phyloP scores from a whole-genome alignment of 208 protist genomes.

The Sergeia podlipaevii region DNA sequence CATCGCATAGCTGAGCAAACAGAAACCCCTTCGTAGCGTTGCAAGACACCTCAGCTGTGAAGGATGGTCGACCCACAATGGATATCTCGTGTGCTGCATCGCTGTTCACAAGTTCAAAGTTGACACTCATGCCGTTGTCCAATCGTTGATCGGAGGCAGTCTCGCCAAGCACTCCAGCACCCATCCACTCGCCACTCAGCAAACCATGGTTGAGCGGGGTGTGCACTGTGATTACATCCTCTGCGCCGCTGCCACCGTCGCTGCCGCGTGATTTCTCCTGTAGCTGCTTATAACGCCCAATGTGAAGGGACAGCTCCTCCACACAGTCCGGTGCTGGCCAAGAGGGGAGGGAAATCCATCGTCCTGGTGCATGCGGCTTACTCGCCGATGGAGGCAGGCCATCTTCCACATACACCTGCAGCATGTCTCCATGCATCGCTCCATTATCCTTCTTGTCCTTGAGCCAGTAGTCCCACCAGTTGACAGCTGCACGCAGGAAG shows the following conservation, averaged over 20 bases:
- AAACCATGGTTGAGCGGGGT: conserved; percentile 64
- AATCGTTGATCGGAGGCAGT: conserved; percentile 56
- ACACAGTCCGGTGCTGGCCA: conserved; percentile 25
- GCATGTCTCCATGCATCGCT: conserved; percentile 23
- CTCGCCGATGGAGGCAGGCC: conserved; percentile 29
- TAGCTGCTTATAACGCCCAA: conserved; percentile 9
- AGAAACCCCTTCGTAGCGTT: conserved; percentile 55
- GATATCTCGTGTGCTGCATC: conserved; percentile 19
- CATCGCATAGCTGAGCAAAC: conserved; percentile 57
- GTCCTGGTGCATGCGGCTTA: conserved; percentile 33
- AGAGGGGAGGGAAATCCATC: conserved; percentile 32
- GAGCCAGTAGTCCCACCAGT: conserved; percentile 58
- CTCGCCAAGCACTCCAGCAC: conserved; percentile 46
- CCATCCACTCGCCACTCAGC: conserved; percentile 61
- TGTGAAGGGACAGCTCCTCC: conserved; percentile 16
- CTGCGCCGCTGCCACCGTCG: not conserved
- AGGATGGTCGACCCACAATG: conserved; percentile 43
- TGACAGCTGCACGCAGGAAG: conserved; percentile 46
- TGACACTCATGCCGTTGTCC: conserved; percentile 60
- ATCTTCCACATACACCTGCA: conserved; percentile 61
- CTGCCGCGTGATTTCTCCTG: not conserved
- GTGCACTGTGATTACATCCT: conserved; percentile 22
- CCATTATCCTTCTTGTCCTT: conserved; percentile 29
- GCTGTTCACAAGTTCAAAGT: conserved; percentile 26
- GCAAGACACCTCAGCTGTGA: conserved; percentile 35